Percentiles rank a stretch among this genome's conserved stretches.
Conservation (phyloP, 495 filamentous ascomycete genomes). For the Aspergillus diversus region DNA sequence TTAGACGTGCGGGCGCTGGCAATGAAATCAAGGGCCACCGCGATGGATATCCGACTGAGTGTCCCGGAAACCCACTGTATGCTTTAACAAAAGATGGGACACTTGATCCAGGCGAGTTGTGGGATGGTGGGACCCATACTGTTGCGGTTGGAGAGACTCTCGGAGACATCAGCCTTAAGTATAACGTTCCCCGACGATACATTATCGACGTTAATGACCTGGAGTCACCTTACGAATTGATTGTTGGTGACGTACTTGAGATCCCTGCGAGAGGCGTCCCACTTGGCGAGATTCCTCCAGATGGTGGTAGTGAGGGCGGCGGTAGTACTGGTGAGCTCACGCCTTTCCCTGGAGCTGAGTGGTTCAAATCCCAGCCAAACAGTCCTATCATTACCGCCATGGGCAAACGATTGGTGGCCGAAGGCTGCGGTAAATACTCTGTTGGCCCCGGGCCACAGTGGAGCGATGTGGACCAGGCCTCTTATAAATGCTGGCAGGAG, state of each 20-base stretch:
- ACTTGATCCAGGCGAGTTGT: slow-evolving; percentile 10
- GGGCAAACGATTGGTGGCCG: slow-evolving; percentile 6
- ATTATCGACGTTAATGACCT: slow-evolving; percentile 12
- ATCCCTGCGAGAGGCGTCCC: slow-evolving; percentile 9
- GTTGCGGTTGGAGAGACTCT: slow-evolving; percentile 4
- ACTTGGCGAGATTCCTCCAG: slow-evolving; percentile 4
- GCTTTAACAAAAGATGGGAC: slow-evolving; percentile 3
- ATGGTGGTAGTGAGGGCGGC: slow-evolving; percentile 2
- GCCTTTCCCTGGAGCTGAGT: slow-evolving; percentile 6
- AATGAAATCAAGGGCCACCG: slow-evolving; percentile 11
- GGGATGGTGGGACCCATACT: slow-evolving; percentile 10
- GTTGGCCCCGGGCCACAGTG: slow-evolving; percentile 6
- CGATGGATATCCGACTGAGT: slow-evolving; percentile 12
- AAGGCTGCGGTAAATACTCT: slow-evolving; percentile 7
- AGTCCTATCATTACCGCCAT: slow-evolving; percentile 10
- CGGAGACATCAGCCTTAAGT: slow-evolving; percentile 9
- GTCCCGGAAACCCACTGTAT: slow-evolving; percentile 10
- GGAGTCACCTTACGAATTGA: slow-evolving; percentile 6
- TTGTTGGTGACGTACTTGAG: slow-evolving; percentile 1
- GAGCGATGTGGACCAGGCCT: slow-evolving; percentile 9
- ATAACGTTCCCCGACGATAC: slow-evolving; percentile 11
- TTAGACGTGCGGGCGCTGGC: slow-evolving; percentile 8
- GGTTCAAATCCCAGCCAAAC: slow-evolving; percentile 13
- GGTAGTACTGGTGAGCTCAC: neutral
- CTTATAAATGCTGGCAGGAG: slow-evolving; percentile 12